A percentile compares a stretch with the other conserved stretches of the same genome.
These are phyloP conservation scores for Paracamarosporium sp. DNA, from an alignment of 2,329 filamentous ascomycete species.

Conservation along the genomic window DNA sequence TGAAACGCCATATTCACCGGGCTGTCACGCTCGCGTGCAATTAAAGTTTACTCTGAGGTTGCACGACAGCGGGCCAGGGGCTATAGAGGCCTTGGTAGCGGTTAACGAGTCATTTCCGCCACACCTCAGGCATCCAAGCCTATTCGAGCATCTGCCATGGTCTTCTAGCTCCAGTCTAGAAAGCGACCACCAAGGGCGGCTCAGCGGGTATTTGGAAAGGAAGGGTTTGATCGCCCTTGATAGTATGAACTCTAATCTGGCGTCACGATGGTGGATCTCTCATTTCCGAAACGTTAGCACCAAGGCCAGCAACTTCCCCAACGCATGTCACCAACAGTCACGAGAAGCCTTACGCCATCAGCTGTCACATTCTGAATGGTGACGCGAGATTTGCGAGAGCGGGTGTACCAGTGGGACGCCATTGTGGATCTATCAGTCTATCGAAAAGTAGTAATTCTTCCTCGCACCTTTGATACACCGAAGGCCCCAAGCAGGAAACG, in stretches of 20 bases:
- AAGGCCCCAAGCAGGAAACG: neutral
- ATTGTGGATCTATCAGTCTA: constrained; percentile 5
- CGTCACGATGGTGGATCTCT: neutral
- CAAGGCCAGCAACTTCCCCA: neutral
- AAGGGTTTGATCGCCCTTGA: constrained; percentile 1
- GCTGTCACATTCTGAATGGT: neutral
- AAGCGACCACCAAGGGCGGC: neutral
- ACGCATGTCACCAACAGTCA: neutral
- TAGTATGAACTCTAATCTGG: neutral
- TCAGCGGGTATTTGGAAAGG: neutral
- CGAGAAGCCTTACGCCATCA: neutral
- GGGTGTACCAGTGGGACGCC: neutral
- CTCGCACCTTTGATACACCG: neutral
- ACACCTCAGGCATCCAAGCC: neutral
- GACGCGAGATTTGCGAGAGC: neutral
- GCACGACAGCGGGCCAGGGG: constrained; percentile 8
- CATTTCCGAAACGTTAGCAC: constrained; percentile 6
- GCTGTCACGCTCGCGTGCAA: constrained; percentile 5
- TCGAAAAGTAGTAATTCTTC: neutral
- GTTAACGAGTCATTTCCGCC: constrained; percentile 1
- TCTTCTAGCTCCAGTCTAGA: constrained; percentile 11
- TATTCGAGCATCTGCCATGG: neutral
- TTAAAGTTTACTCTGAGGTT: constrained; percentile 3
- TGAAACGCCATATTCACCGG: constrained; percentile 8
- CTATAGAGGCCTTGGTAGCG: neutral